Conservation (phyloP, 164 flowering plant genomes). For the Macadamia tetraphylla region DNA sequence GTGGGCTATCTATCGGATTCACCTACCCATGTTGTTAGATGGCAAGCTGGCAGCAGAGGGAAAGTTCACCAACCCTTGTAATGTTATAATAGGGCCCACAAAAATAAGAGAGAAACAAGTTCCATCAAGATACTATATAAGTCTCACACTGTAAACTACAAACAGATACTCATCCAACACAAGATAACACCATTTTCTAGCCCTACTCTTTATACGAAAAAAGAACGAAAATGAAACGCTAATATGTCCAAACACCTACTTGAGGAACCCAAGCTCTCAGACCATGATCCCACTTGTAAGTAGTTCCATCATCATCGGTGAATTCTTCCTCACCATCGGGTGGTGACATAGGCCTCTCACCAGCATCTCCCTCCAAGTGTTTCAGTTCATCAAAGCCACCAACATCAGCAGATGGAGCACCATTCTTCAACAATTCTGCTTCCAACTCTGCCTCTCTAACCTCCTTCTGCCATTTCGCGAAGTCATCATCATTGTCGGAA, state of each 20-base stretch:
- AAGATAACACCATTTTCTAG: no score
- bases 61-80: no score
- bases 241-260: conserved; percentile 35
- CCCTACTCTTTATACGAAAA: no score
- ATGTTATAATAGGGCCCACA: no score
- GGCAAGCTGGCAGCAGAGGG: no score
- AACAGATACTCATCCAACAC: no score
- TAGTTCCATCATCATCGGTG: conserved; percentile 95
- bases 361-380: conserved; percentile 27
- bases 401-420: conserved; percentile 12
- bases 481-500: conserved; percentile 53
- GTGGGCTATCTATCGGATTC: no score
- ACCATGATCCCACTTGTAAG: conserved; percentile 77
- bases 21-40: no score
- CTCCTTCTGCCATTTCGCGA: conserved; percentile 75
- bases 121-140: no score
- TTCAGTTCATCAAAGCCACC: conserved; percentile 17
- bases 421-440: conserved; percentile 34
- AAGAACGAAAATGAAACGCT: no score
- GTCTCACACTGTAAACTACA: no score
- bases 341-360: conserved; percentile 62
- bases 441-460: conserved; percentile 59
- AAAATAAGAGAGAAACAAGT: no score
- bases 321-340: conserved; percentile 97
- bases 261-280: conserved; percentile 96